These are phyloP conservation scores for Hypoxylon trugodes DNA, from an alignment of 495 filamentous ascomycete species.

Conservation along the genomic window DNA sequence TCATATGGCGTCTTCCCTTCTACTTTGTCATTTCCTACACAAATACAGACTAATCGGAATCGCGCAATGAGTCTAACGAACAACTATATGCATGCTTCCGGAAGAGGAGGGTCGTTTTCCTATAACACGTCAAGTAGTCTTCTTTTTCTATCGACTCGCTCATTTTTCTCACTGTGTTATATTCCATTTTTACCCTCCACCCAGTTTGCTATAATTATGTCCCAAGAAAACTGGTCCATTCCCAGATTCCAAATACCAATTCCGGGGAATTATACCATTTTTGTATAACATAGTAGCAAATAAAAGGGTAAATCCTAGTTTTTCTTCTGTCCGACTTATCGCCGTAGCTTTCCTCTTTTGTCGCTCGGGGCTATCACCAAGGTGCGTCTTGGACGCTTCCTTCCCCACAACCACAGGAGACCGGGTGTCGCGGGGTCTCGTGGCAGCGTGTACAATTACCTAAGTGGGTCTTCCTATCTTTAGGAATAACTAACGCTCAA, in stretches of 20 bases:
- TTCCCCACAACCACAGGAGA: not conserved
- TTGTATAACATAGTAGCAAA: not conserved
- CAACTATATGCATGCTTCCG: no score
- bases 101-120: not conserved
- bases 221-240: not conserved
- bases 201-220: no score
- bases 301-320: not conserved
- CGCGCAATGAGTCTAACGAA: not conserved
- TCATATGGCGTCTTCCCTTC: constrained; percentile 23
- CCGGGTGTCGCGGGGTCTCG: constrained; percentile 25
- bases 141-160: no score
- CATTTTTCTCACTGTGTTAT: no score
- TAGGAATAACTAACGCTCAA: no score
- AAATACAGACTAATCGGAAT: not conserved
- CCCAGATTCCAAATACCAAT: constrained; percentile 12
- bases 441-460: constrained; percentile 27
- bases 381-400: constrained; percentile 7
- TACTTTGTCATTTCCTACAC: not conserved
- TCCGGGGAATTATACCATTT: not conserved
- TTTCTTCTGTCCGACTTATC: not conserved
- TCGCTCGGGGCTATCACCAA: constrained; percentile 10
- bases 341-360: constrained; percentile 2
- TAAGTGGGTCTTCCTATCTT: constrained; percentile 35
- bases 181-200: no score
- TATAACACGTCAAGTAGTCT: no score